A percentile compares a stretch with the other conserved stretches of the same genome.
Conservation (phyloP, 108 stramenopile species). For the Bacterosira constricta region DNA sequence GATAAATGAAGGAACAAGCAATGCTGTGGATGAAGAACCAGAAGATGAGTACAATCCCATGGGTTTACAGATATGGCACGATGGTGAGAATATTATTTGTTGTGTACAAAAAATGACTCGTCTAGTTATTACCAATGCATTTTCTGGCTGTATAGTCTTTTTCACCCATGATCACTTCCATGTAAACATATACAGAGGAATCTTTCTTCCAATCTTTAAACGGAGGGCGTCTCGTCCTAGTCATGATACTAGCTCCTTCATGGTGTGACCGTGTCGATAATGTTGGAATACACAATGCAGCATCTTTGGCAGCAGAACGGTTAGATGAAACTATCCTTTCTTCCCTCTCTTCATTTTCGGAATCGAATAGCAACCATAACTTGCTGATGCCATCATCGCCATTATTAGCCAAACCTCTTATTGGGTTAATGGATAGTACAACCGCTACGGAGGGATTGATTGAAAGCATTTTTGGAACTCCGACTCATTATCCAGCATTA, state of each 20-base stretch:
- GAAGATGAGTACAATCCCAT: conserved; percentile 13
- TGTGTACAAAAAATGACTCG: neutral
- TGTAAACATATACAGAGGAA: conserved; percentile 8
- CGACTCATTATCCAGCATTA: conserved; percentile 35
- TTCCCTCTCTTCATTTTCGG: neutral
- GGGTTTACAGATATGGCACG: conserved; percentile 42
- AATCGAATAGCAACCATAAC: too few species aligned
- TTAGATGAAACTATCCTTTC: conserved; percentile 27
- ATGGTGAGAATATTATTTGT: conserved; percentile 9
- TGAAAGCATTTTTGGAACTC: conserved; percentile 24
- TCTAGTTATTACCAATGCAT: neutral
- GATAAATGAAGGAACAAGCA: neutral
- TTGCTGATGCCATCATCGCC: conserved; percentile 4
- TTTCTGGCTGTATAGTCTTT: neutral
- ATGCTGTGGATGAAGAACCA: neutral
- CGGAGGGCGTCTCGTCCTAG: conserved; percentile 42
- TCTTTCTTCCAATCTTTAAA: conserved; percentile 24
- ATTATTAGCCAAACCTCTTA: conserved; percentile 16
- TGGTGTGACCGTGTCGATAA: conserved; percentile 28
- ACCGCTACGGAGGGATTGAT: neutral
- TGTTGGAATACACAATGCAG: neutral
- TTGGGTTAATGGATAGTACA: conserved; percentile 26
- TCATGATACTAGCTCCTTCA: conserved; percentile 33
- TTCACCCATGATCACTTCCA: neutral
- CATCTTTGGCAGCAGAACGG: conserved; percentile 17